A percentile compares a stretch with the other conserved stretches of the same genome.
Conservation (phyloP, 441 rosid genomes). For the Aquilaria agallochum region DNA sequence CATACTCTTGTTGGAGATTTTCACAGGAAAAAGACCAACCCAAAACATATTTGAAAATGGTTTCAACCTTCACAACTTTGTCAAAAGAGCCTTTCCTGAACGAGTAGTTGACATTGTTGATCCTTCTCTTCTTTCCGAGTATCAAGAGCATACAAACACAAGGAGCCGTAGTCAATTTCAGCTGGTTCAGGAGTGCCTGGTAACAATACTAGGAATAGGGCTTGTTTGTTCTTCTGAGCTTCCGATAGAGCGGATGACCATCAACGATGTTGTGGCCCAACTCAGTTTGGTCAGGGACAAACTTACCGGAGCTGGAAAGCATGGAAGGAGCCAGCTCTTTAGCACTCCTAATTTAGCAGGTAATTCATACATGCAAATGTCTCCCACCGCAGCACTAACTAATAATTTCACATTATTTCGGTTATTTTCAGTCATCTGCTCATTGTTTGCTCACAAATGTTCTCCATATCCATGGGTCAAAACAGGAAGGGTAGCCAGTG, state of each 20-base stretch:
- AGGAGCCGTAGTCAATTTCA: neutral
- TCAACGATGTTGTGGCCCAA: conserved; percentile 11
- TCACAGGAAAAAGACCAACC: conserved; percentile 21
- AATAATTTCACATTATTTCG: too few species aligned
- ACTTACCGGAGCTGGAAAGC: too few species aligned
- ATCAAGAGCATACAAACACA: neutral
- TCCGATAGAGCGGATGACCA: conserved; percentile 13
- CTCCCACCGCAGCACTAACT: too few species aligned
- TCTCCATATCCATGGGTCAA: too few species aligned
- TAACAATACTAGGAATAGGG: conserved; percentile 16
- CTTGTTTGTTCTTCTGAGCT: conserved; percentile 21
- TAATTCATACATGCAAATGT: too few species aligned
- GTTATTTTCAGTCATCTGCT: too few species aligned
- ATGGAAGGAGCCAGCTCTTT: too few species aligned
- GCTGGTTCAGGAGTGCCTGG: conserved; percentile 10
- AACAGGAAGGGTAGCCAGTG: too few species aligned
- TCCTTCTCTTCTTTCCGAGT: conserved; percentile 8
- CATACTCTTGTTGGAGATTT: conserved; percentile 17
- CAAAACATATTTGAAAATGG: conserved; percentile 11
- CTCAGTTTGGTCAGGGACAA: neutral
- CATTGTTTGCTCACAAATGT: too few species aligned
- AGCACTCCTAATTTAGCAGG: too few species aligned
- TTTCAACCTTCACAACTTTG: conserved; percentile 22
- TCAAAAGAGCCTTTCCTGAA: conserved; percentile 17
- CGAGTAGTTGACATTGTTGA: conserved; percentile 19